phyloP scores from a whole-genome alignment of 108 stramenopile genomes.

The Conticribra guillardii region DNA sequence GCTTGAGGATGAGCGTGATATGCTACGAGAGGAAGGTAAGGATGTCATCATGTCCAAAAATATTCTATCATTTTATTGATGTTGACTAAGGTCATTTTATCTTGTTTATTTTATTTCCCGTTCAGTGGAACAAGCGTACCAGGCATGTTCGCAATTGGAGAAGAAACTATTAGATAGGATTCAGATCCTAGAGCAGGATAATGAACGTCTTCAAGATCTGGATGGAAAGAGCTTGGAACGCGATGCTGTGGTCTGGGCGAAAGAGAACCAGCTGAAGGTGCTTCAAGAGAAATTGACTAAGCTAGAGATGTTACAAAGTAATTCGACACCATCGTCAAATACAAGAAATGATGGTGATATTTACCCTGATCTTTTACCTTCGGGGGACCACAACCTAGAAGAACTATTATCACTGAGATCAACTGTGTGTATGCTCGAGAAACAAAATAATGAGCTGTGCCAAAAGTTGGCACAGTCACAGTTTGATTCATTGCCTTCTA shows the following conservation, averaged over 20 bases:
- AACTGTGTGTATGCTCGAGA: conserved; percentile 13
- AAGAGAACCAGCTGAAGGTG: conserved; percentile 13
- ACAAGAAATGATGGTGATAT: conserved; percentile 1
- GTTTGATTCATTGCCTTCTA: background rate
- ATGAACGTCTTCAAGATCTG: conserved; percentile 19
- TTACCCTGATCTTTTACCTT: conserved; percentile 38
- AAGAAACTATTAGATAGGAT: conserved; percentile 22
- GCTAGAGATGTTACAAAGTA: conserved; percentile 3
- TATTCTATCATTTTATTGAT: no score
- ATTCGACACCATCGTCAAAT: background rate
- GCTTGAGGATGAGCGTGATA: conserved; percentile 40
- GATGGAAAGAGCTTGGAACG: conserved; percentile 27
- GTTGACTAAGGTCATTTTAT: no score
- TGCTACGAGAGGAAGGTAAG: conserved; percentile 9
- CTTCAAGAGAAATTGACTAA: conserved; percentile 16
- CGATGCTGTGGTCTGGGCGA: conserved; percentile 31
- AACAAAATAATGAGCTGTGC: conserved; percentile 24
- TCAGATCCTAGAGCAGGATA: conserved; percentile 36
- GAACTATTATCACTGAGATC: conserved; percentile 25
- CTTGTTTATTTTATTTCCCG: no score
- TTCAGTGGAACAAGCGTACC: background rate
- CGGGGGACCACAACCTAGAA: conserved; percentile 5
- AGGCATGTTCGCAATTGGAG: background rate
- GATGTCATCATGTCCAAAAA: no score
- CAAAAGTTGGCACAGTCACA: conserved; percentile 14